Percentiles rank a stretch among this genome's conserved stretches.
Conservation (phyloP, 1,284 basidiomycete genomes). For the Ceratobasidium sp. region DNA sequence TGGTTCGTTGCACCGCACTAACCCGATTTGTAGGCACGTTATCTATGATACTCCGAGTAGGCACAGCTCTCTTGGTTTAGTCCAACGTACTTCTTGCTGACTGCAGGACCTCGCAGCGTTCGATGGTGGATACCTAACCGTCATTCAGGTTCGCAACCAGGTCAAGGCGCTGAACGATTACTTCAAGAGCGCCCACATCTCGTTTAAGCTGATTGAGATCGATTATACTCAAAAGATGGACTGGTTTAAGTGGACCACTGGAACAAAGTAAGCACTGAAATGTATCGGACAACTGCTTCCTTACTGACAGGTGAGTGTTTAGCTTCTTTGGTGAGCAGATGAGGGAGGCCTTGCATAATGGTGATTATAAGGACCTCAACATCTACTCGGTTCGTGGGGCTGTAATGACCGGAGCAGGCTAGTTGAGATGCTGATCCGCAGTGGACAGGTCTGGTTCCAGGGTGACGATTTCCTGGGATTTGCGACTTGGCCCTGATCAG, state of each 20-base stretch:
- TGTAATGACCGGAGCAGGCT: no score
- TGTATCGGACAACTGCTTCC: not conserved
- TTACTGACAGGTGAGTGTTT: not conserved
- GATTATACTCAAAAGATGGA: not conserved
- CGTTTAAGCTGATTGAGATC: not conserved
- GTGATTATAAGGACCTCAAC: conserved; percentile 1
- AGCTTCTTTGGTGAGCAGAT: not conserved
- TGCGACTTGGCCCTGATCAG: not conserved
- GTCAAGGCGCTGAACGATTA: not conserved
- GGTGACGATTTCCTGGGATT: not conserved
- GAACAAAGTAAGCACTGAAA: not conserved
- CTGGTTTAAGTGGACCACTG: conserved; percentile 2
- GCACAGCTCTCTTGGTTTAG: not conserved
- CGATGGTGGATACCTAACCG: not conserved
- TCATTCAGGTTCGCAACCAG: not conserved
- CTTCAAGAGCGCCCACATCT: not conserved
- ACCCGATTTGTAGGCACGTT: not conserved
- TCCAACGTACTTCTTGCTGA: no score
- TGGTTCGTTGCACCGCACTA: no score
- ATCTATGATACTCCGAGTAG: not conserved
- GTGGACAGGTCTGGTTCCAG: not conserved
- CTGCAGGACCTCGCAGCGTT: not conserved
- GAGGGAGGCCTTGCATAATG: not conserved
- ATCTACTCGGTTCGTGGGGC: not conserved
- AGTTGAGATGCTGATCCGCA: no score